Evolutionary conservation across 2,329 filamentous ascomycete species (phyloP).

Genomic region (Aspergillus hortae): DNA sequence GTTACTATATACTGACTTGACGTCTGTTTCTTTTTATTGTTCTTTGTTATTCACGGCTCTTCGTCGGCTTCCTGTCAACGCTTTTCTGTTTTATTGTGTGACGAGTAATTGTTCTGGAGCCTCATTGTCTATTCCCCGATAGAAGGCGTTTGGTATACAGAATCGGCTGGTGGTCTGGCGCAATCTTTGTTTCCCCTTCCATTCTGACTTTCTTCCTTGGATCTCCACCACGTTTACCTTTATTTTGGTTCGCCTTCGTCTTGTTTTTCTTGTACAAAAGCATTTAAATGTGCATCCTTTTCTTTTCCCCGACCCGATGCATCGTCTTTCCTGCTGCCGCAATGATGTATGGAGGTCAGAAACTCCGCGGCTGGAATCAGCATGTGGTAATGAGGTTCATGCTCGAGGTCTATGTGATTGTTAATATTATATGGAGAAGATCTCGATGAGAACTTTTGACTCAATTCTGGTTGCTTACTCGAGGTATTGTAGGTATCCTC

Average conservation of each 20-base stretch:
- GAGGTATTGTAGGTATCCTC: background rate
- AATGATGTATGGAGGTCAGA: slow-evolving; percentile 7
- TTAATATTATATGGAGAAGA: slow-evolving; percentile 25
- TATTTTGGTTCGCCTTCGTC: background rate
- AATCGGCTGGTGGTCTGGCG: slow-evolving; percentile 31
- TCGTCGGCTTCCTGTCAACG: slow-evolving; percentile 18
- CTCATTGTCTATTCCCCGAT: slow-evolving; percentile 35
- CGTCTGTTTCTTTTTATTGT: slow-evolving; percentile 19
- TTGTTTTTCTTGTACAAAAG: slow-evolving; percentile 32
- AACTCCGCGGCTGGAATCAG: slow-evolving; percentile 5
- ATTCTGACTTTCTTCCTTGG: background rate
- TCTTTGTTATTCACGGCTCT: slow-evolving; percentile 30
- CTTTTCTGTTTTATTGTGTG: slow-evolving; percentile 24
- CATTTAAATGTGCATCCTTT: slow-evolving; percentile 16
- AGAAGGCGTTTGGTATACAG: slow-evolving; percentile 38
- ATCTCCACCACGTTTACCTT: slow-evolving; percentile 5
- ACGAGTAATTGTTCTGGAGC: slow-evolving; percentile 22
- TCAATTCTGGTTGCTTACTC: background rate
- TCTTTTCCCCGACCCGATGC: slow-evolving; percentile 7
- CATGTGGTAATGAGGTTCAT: slow-evolving; percentile 13
- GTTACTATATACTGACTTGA: slow-evolving; percentile 26
- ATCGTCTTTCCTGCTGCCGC: slow-evolving; percentile 8
- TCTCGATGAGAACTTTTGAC: slow-evolving; percentile 16
- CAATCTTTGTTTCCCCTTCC: slow-evolving; percentile 15
- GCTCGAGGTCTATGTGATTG: slow-evolving; percentile 13